Conservation (phyloP, 148 eudicot genomes). For the Oxyria digyna region DNA sequence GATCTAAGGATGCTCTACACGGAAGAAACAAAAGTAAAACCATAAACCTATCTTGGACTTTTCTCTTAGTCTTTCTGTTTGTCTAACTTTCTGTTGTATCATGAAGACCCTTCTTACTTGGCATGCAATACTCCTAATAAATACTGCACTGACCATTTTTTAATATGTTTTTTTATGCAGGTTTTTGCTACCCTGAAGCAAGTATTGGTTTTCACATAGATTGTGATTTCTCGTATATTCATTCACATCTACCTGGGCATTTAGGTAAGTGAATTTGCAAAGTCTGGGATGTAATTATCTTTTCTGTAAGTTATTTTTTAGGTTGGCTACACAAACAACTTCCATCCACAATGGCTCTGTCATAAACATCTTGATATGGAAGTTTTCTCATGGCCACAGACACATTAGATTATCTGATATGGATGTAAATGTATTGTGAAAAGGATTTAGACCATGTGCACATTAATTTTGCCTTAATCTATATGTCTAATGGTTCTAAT, state of each 20-base stretch:
- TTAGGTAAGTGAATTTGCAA: constrained; percentile 40
- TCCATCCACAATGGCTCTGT: not conserved
- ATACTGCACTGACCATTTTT: not conserved
- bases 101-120: not conserved
- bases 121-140: not conserved
- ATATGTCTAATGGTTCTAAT: not conserved
- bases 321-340: not conserved
- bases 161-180: constrained; percentile 20
- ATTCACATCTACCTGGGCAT: constrained; percentile 74
- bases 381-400: not conserved
- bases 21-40: constrained; percentile 62
- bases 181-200: constrained; percentile 91
- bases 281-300: not conserved
- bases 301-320: not conserved
- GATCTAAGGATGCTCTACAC: constrained; percentile 80
- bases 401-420: too few species aligned
- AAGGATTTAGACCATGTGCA: not conserved
- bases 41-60: not conserved
- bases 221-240: constrained; percentile 81
- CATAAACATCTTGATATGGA: not conserved
- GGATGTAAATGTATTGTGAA: not conserved
- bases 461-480: not conserved
- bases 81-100: constrained; percentile 71
- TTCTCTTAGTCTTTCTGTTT: not conserved
- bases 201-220: constrained; percentile 89